Conservation (phyloP, 2,329 filamentous ascomycete genomes). For the Escovopsis sp. region DNA sequence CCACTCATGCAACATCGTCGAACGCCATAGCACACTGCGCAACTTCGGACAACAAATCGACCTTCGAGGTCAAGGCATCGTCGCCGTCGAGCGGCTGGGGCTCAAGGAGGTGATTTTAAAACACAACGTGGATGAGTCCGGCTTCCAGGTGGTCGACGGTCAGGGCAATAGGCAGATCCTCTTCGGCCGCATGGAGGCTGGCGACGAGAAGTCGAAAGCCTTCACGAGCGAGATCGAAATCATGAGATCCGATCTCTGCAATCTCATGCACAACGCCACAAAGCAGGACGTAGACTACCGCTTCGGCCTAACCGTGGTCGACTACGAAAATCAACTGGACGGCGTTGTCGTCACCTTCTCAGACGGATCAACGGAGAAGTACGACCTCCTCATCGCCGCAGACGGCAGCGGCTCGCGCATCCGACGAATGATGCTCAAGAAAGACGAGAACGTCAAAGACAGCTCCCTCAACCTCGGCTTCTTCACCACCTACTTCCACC, state of each 20-base stretch:
- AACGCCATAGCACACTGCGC: slow-evolving; percentile 16
- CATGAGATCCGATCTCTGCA: slow-evolving; percentile 34
- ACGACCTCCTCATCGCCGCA: slow-evolving; percentile 8
- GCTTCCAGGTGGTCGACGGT: slow-evolving; percentile 30
- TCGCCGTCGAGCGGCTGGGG: slow-evolving; percentile 24
- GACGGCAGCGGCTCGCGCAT: slow-evolving; percentile 8
- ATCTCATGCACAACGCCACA: slow-evolving; percentile 23
- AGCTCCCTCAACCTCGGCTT: slow-evolving; percentile 4
- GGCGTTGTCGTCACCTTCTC: slow-evolving; percentile 6
- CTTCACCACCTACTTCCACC: slow-evolving; percentile 23
- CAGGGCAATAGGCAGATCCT: slow-evolving; percentile 21
- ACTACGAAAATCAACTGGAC: slow-evolving; percentile 9
- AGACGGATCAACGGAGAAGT: slow-evolving; percentile 6
- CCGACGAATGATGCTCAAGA: slow-evolving; percentile 4
- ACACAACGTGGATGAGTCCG: slow-evolving; percentile 29
- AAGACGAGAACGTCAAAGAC: slow-evolving; percentile 3
- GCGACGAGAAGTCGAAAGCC: slow-evolving; percentile 8
- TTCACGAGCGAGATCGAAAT: slow-evolving; percentile 38
- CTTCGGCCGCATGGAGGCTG: slow-evolving; percentile 13
- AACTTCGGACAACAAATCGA: slow-evolving; percentile 30
- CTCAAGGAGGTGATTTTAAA: slow-evolving; percentile 20
- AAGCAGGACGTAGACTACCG: slow-evolving; percentile 13
- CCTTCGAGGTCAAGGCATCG: slow-evolving; percentile 26
- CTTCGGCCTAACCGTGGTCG: slow-evolving; percentile 15
- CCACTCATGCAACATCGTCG: slow-evolving; percentile 22